These are phyloP conservation scores for Entrophospora sp. DNA, from an alignment of 192 early-diverging fungal species.

Conservation along the genomic window DNA sequence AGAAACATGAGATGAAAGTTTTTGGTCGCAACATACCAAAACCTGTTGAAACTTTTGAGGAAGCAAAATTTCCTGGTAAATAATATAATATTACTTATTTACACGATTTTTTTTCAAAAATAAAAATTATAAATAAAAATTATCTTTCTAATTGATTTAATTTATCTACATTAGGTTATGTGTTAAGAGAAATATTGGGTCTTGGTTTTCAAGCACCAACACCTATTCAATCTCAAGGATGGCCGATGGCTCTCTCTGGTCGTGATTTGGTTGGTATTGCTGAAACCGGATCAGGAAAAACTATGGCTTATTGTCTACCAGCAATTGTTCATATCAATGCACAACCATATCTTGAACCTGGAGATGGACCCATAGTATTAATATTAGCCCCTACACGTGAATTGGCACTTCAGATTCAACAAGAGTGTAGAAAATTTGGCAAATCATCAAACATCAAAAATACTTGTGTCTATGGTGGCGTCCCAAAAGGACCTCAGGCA, in stretches of 20 bases:
- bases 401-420: slow-evolving; percentile 93
- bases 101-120: neutral
- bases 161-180: slow-evolving; percentile 51
- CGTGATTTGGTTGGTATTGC: slow-evolving; percentile 91
- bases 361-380: slow-evolving; percentile 95
- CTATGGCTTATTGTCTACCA: slow-evolving; percentile 89
- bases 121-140: neutral
- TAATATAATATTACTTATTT: neutral
- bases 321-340: slow-evolving; percentile 98
- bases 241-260: slow-evolving; percentile 96
- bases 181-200: slow-evolving; percentile 75
- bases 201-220: slow-evolving; percentile 86
- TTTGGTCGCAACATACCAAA: slow-evolving; percentile 81
- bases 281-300: slow-evolving; percentile 86
- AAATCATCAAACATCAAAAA: slow-evolving; percentile 82
- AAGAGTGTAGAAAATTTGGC: slow-evolving; percentile 92
- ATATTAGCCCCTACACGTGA: slow-evolving; percentile 96
- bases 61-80: slow-evolving; percentile 80
- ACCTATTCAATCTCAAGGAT: slow-evolving; percentile 93
- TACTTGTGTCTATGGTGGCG: slow-evolving; percentile 94
- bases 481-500: slow-evolving; percentile 83
- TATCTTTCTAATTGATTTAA: neutral
- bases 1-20: slow-evolving; percentile 73
- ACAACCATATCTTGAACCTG: slow-evolving; percentile 81
- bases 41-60: slow-evolving; percentile 79